Evolutionary conservation across 192 early-diverging fungal species (phyloP), one percentile per base, ranked within the genome.

Genomic region (Coemansia sp.): DNA sequence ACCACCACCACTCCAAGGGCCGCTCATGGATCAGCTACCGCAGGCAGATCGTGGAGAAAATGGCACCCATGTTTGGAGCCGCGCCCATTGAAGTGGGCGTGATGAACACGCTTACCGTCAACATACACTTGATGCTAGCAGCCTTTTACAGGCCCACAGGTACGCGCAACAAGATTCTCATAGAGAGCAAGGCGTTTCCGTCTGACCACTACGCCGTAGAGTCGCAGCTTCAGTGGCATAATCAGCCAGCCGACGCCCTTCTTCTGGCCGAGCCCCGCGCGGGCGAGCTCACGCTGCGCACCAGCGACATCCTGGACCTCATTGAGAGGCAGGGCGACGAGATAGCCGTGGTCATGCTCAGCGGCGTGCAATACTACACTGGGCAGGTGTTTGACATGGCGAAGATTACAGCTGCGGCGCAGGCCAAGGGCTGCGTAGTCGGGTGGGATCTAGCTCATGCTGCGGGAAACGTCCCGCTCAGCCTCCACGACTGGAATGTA

Each of bases 371-470:
- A 76, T 99, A 95, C 77, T 98, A 98, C 80, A 96, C 96, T 12
- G 97, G 96, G 3, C 91, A 92, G 74, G 86, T 79, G 33, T 97
- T 97, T 85, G 91, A 96, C 31, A 92, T 99, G 36, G 86, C 88
- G 61, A 83, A 80, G 46, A 98, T 99, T 78, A 93, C 96, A 1
- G 81, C 86, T 49, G 93, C 91, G 18, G 96, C 87, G 20, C 91
- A 94, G 12, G 88, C 82, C 4, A 88, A 90, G 86, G 95, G 94
- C 8, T 96, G 95, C 63, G 73, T 95, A 46, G 94, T 98, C 4
- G 97, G 95, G 2, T 97, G 90, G 85, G 96, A 99, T 79, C 87
- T 99, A 61, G 95, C 96, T 1, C 97, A 99, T 72, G 97, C 96
- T 2, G 94, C 88, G 12, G 97, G 97, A 42, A 99, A 99, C 86